Evolutionary conservation across 2,329 filamentous ascomycete genomes (phyloP), one percentile per base, ranked within the genome.

Genomic region (Scedosporium aurantiacum): DNA sequence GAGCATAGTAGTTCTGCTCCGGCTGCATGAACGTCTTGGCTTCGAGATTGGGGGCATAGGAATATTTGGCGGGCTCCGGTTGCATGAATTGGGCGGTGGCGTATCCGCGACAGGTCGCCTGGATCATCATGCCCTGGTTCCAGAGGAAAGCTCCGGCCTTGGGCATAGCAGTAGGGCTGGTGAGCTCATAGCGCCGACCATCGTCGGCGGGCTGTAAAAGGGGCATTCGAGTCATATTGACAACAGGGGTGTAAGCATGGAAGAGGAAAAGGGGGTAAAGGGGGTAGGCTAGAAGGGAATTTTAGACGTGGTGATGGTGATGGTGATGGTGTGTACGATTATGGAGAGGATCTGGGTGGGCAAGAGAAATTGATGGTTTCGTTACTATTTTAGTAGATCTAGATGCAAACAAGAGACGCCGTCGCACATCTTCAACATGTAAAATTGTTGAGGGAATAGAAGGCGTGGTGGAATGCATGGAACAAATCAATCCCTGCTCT

Each of bases 51-150:
- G 81, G 81, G 7, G 80, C 78, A 64, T 83, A 76, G n/a, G 80
- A 78, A 70, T 84, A 84, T 68, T 84, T 84, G 62, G 80, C 77
- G 37, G 81, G 81, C 69, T 84, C 81, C 0, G 81, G 81, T 68
- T 83, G 81, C 81, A 84, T 83, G 72, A 82, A 83, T 61, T 83
- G 81, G 2, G 81, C 76, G 2, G 79, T 82, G 27, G 81, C 78
- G 66, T 81, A 82, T n/a, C 81, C 81, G 21, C 81, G 80, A 67
- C 81, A 83, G 61, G 80, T 83, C 56, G 80, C 73, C 67, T 83
- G 80, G 63, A 83, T 80, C 81, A 83, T 83, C 81, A 83, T 83
- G 70, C 75, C 78, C 69, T 82, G 79, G 65, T 84, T 84, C 81
- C 81, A 84, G 10, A 84, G 73, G 67, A 83, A 84, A 60, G 76